Conservation (phyloP, 768 basidiomycete genomes). For the Naganishia vishniacii region DNA sequence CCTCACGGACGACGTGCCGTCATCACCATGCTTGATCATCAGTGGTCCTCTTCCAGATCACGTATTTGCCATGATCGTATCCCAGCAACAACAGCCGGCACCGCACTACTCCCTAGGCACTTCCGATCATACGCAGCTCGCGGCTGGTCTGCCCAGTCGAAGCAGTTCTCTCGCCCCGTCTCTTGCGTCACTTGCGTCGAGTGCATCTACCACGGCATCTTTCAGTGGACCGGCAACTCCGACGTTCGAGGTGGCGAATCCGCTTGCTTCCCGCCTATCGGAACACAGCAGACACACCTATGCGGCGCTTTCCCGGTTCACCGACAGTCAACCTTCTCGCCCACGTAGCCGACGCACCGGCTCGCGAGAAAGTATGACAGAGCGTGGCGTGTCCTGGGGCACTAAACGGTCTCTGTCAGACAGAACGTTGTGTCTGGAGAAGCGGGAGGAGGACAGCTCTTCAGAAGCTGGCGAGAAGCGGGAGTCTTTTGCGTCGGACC, state of each 20-base stretch:
- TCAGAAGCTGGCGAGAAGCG: neutral
- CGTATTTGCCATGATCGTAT: slow-evolving; percentile 16
- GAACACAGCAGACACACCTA: neutral
- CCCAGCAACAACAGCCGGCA: neutral
- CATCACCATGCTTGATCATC: slow-evolving; percentile 1
- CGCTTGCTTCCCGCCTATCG: neutral
- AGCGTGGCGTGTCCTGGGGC: slow-evolving; percentile 11
- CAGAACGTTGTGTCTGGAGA: slow-evolving; percentile 11
- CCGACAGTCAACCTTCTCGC: neutral
- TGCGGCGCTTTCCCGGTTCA: neutral
- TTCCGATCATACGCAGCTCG: neutral
- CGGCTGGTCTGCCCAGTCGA: slow-evolving; percentile 2
- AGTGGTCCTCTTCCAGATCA: slow-evolving; percentile 9
- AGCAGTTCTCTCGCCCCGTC: slow-evolving; percentile 11
- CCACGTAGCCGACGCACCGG: neutral
- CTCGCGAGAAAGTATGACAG: slow-evolving; percentile 10
- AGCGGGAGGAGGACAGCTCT: neutral
- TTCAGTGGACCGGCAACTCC: slow-evolving; percentile 15
- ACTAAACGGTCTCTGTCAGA: slow-evolving; percentile 11
- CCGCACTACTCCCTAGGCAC: neutral
- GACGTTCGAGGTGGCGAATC: neutral
- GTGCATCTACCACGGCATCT: neutral
- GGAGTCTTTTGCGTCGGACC: neutral
- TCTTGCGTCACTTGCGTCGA: neutral
- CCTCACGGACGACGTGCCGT: neutral